Conservation (phyloP, 306 rosid genomes). For the Spatholobus suberectus region DNA sequence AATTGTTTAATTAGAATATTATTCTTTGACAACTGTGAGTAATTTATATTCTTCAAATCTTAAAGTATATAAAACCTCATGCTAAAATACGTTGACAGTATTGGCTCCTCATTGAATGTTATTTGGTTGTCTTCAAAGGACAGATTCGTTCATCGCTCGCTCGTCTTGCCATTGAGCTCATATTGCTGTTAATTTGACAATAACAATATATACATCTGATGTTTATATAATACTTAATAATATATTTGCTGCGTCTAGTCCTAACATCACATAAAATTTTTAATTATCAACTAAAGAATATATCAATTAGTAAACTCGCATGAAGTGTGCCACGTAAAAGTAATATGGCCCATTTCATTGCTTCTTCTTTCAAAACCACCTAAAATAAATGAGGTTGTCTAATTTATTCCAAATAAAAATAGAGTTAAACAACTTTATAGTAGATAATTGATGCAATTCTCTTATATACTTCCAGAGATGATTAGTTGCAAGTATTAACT, state of each 20-base stretch:
- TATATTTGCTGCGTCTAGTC: constrained; percentile 26
- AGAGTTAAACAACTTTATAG: too few species aligned
- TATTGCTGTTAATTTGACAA: constrained; percentile 16
- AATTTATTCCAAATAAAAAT: too few species aligned
- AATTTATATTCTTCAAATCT: background rate
- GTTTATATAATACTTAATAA: background rate
- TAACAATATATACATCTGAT: background rate
- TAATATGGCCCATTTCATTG: background rate
- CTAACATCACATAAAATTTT: constrained; percentile 22
- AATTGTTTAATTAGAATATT: background rate
- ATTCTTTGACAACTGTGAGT: background rate
- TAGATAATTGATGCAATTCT: too few species aligned
- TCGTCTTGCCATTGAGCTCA: constrained; percentile 17
- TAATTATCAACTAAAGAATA: background rate
- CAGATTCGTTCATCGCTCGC: background rate
- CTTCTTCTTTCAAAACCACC: background rate
- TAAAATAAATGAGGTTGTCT: too few species aligned
- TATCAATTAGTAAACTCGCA: background rate
- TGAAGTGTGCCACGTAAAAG: background rate
- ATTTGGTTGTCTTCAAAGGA: constrained; percentile 47
- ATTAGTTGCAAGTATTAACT: too few species aligned
- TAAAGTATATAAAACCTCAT: background rate
- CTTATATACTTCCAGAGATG: too few species aligned
- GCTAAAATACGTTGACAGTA: background rate
- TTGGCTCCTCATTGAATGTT: constrained; percentile 9